Conservation (phyloP, 179 eudicot genomes). For the Actinidia arguta region DNA sequence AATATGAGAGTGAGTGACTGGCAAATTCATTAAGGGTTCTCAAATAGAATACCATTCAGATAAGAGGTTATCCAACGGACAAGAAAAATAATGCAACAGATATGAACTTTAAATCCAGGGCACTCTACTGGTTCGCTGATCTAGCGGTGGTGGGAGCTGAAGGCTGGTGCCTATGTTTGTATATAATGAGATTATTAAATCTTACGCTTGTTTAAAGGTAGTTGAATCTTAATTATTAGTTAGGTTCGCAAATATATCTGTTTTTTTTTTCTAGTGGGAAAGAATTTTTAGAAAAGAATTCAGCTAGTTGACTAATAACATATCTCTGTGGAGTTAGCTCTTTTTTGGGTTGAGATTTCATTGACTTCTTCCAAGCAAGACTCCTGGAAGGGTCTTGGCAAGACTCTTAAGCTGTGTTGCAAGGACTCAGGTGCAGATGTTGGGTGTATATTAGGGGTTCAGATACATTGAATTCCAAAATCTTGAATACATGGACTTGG, state of each 20-base stretch:
- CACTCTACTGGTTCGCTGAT: background rate
- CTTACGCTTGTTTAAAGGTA: background rate
- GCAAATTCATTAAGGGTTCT: background rate
- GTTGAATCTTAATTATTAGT: background rate
- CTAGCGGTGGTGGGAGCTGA: background rate
- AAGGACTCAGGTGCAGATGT: too few relatives aligned
- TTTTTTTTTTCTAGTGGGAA: background rate
- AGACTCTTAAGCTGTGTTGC: background rate
- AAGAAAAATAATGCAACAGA: background rate
- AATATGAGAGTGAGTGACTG: background rate
- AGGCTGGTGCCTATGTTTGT: background rate
- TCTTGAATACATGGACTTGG: too few relatives aligned
- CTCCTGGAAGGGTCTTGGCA: background rate
- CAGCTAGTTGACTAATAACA: background rate
- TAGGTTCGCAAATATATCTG: too few relatives aligned
- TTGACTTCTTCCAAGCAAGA: background rate
- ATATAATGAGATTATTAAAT: background rate
- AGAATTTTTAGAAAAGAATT: background rate
- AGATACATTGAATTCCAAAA: too few relatives aligned
- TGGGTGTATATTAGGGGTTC: too few relatives aligned
- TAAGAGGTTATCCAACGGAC: background rate
- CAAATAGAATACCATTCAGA: background rate
- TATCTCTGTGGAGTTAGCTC: background rate
- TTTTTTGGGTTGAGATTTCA: background rate
- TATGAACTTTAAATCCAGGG: background rate